phyloP scores from a whole-genome alignment of 345 rosid genomes.

The Salix brachista region DNA sequence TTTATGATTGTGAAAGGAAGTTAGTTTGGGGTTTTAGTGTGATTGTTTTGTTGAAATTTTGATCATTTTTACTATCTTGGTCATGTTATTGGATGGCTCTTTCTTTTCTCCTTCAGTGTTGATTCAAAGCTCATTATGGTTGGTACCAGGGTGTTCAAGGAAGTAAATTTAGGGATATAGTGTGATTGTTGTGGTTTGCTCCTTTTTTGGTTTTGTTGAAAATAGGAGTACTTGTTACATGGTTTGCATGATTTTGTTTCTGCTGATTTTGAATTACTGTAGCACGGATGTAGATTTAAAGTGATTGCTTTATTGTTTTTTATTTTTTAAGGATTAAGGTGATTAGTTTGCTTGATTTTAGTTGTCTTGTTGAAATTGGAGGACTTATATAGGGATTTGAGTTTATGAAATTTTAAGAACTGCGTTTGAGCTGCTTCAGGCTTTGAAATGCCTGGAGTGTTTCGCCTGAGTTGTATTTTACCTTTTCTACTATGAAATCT shows the following conservation, averaged over 20 bases:
- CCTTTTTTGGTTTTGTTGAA: background rate
- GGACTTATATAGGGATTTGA: background rate
- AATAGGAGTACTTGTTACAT: background rate
- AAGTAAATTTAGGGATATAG: background rate
- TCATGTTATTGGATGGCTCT: background rate
- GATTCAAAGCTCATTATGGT: background rate
- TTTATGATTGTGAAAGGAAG: background rate
- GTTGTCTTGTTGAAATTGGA: background rate
- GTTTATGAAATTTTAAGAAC: background rate
- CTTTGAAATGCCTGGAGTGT: background rate
- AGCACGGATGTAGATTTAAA: background rate
- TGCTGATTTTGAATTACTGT: background rate
- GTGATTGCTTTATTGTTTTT: too few species aligned
- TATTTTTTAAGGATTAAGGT: background rate
- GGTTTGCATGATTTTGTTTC: background rate
- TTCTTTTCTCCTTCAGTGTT: background rate
- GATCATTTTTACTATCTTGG: background rate
- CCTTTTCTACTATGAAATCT: background rate
- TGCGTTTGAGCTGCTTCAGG: background rate
- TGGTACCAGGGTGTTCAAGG: background rate
- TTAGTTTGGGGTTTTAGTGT: background rate
- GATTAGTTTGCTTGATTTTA: background rate
- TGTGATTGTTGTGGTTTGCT: background rate
- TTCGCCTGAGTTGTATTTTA: background rate
- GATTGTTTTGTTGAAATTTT: background rate